A percentile compares a stretch with the other conserved stretches of the same genome.
Evolutionary conservation across 75 land plant genomes (phyloP).

Genomic region (Sequoia sempervirens): DNA sequence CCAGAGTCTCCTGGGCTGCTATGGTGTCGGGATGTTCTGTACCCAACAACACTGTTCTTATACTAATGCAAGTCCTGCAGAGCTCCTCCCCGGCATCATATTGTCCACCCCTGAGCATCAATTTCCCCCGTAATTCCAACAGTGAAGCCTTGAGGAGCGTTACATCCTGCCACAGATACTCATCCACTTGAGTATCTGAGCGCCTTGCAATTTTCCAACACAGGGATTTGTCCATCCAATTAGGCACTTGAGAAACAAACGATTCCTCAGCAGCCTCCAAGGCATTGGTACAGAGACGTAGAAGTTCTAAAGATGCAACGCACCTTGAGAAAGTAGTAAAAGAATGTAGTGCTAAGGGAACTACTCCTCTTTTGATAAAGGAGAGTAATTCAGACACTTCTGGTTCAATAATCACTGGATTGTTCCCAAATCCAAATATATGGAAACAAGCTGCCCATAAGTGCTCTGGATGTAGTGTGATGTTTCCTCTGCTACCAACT

Average conservation of each 20-base stretch:
- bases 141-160: slow-evolving; percentile 70
- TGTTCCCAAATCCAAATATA: slow-evolving; percentile 65
- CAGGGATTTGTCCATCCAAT: slow-evolving; percentile 60
- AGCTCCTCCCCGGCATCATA: slow-evolving; percentile 78
- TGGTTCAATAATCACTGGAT: slow-evolving; percentile 53
- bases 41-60: slow-evolving; percentile 71
- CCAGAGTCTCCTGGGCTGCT: slow-evolving; percentile 64
- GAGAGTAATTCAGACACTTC: slow-evolving; percentile 63
- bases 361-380: slow-evolving; percentile 52
- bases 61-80: slow-evolving; percentile 61
- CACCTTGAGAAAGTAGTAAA: slow-evolving; percentile 71
- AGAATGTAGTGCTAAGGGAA: slow-evolving; percentile 67
- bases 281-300: slow-evolving; percentile 57
- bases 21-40: slow-evolving; percentile 74
- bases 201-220: slow-evolving; percentile 46
- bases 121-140: slow-evolving; percentile 73
- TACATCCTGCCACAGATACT: slow-evolving; percentile 75
- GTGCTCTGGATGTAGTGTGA: slow-evolving; percentile 55
- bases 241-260: slow-evolving; percentile 64
- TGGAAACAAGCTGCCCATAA: slow-evolving; percentile 90
- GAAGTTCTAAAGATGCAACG: slow-evolving; percentile 68
- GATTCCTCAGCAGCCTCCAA: slow-evolving; percentile 73
- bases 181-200: slow-evolving; percentile 53
- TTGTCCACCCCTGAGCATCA: slow-evolving; percentile 78
- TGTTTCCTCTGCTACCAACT: slow-evolving; percentile 36